Evolutionary conservation across 805 yeast genomes (phyloP), one percentile per base, ranked within the genome.

Genomic region (Ogataea ganodermae): DNA sequence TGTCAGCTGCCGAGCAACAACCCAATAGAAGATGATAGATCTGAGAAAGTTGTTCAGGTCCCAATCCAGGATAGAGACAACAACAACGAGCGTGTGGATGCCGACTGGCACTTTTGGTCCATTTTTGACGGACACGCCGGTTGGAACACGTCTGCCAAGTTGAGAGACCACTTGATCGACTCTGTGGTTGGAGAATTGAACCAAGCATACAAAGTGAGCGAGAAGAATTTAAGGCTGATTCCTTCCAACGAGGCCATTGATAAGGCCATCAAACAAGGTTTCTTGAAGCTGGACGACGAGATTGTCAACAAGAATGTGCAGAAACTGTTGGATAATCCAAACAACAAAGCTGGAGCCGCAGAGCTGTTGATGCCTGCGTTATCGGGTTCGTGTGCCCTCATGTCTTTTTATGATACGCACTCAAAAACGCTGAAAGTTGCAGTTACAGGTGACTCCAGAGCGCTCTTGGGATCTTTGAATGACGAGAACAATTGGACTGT

Each of bases 91-190:
- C 55, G 59, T 18, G 67, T 71, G n/a, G 68, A 68, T 20, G 62
- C 76, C 0, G 97, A 92, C 65, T 85, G 97, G 86, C 86, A 87
- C 78, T 89, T 94, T 62, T 94, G 96, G 80, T 96, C 98, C 4
- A 81, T 94, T 0, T 92, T 85, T 63, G 99, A 94, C 67, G 99
- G 99, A 10, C 99, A 94, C 67, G 90, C 96, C 3, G 99, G 99
- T 18, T 90, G 96, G 83, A 87, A 88, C 54, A 94, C 99, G 1
- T 82, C 92, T 47, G 79, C 87, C n/a, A 88, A 84, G 63, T 75
- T 94, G 51, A 76, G 96, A 51, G 94, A 89, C 54, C 82, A 82
- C 54, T 73, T 94, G 54, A 81, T 94, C 23, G 80, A 81, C 46
- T 79, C 77, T 56, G 94, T 94, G n/a, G 79, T 90, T 8, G 73